Evolutionary conservation across 2,329 filamentous ascomycete species (phyloP), one percentile per base, ranked within the genome.

Genomic region (Xylaria sp.): DNA sequence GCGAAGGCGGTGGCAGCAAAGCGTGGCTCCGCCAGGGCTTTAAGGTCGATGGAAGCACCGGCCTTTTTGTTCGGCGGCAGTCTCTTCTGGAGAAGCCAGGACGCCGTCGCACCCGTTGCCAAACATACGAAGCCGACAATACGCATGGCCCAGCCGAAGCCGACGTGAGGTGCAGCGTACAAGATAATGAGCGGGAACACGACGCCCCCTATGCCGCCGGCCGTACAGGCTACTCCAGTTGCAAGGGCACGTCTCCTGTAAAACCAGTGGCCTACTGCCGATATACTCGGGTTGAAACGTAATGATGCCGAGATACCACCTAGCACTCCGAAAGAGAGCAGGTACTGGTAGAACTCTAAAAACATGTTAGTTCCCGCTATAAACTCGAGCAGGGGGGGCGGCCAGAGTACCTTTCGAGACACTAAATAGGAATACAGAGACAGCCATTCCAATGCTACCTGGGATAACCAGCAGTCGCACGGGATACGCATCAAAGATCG

Each of bases 401-500:
- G 8, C 2, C 1, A 7, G 3, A 4, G 11, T 63, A 60, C 60
- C 60, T 56, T 43, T 63, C 4, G 60, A 63, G 46, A 63, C 25
- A 35, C 56, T 63, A 15, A 63, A 60, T 35, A 63, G 21, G 25
- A 63, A 59, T 17, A 63, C 11, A 3, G 60, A 60, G 27, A 40
- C 51, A 25, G 41, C 40, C 2, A 63, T 53, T 1, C 60, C 60
- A 53, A 60, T 60, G 11, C 51, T 63, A 9, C 60, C 56, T 8
- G 56, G 60, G 27, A 60, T 60, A 4, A 63, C 51, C 15, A 63
- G 44, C 17, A 51, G 13, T 17, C 48, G 51, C 15, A 63, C 60
- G 4, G 60, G 60, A 29, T 63, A 63, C 7, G 55, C 44, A 37
- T 63, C 60, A n/a, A 63, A 63, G 15, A 63, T 63, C 51, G 60